Base-by-base conservation (phyloP, 495 filamentous ascomycete genomes). In the Penicillium pulvis region DNA sequence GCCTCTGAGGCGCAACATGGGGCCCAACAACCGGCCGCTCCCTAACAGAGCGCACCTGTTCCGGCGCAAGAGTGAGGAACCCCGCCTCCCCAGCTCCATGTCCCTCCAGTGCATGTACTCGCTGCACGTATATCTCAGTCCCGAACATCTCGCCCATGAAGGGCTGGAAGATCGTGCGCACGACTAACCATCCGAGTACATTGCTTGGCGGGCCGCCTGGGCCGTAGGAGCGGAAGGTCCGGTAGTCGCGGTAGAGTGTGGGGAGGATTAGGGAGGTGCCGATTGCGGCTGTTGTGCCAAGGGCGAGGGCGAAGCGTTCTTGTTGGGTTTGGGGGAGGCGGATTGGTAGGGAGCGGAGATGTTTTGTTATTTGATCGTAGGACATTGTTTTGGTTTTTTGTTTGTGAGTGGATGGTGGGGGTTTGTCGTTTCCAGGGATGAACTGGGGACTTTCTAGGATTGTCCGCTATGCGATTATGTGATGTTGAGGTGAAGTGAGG, bases 1-100 rank as follows among this genome's bases (percentile, higher is more conserved):
- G 73, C 49, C 75, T 51, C 59, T 77, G 71, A 26, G 75, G 75
- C 47, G 55, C 70, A 49, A 68, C 63, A 66, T 75, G 73, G 14
- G 66, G 62, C 14, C 70, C 71, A 11, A 77, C 56, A 8, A 48
- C 45, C 3, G 75, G 73, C 16, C 66, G 57, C 12, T 51, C 61
- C 1, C 53, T 59, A 14, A 55, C 46, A 20, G 56, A 51, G 2
- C 56, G 54, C 39, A 55, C 23, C 44, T 65, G 65, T 16, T 63
- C 56, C 12, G 53, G 52, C 17, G 59, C 59, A 5, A 70, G 23
- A 3, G 26, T 51, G 48, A 70, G 56, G 17, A 53, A 70, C 26
- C 65, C 67, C 16, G 65, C 65, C n/a, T 61, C 53, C 26, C 60
- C 62, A 31, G 44, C 56, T 17, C 65, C 65, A 28, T 70, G 67